Evolutionary conservation across 495 filamentous ascomycete genomes (phyloP).

Genomic region (Rusavskia elegans): DNA sequence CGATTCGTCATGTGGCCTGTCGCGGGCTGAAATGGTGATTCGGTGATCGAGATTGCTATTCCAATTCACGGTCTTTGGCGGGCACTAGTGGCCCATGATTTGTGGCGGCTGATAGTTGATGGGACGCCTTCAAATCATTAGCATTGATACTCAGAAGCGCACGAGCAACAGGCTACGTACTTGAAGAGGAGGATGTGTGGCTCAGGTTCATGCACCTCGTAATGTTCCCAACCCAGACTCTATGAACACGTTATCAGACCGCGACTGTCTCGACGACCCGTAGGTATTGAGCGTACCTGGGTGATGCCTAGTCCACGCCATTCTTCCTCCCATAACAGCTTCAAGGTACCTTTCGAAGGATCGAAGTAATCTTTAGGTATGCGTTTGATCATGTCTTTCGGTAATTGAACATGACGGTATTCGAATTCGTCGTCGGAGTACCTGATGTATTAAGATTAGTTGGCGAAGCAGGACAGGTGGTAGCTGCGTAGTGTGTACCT

Average conservation of each 20-base stretch:
- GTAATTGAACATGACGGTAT: constrained; percentile 92
- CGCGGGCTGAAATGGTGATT: constrained; percentile 1
- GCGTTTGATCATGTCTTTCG: constrained; percentile 92
- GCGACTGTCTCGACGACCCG: not conserved
- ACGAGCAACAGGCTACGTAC: constrained; percentile 31
- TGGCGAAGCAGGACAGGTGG: not conserved
- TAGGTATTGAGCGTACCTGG: constrained; percentile 40
- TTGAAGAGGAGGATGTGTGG: constrained; percentile 98
- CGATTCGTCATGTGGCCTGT: not conserved
- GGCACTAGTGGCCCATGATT: constrained; percentile 1
- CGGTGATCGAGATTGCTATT: not conserved
- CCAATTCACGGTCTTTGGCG: not conserved
- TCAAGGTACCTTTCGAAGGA: constrained; percentile 73
- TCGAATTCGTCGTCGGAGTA: constrained; percentile 82
- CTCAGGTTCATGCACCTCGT: constrained; percentile 96
- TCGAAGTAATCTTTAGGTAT: constrained; percentile 96
- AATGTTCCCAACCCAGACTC: constrained; percentile 98
- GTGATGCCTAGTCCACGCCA: constrained; percentile 95
- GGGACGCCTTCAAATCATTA: constrained; percentile 44
- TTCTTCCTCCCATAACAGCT: constrained; percentile 95
- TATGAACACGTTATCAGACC: constrained; percentile 23
- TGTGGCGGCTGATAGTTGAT: constrained; percentile 67
- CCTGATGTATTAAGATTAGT: constrained; percentile 24
- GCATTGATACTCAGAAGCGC: not conserved
- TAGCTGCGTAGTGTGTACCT: constrained; percentile 38